Conservation (phyloP, 2,329 filamentous ascomycete genomes). For the Orbilia quercus region DNA sequence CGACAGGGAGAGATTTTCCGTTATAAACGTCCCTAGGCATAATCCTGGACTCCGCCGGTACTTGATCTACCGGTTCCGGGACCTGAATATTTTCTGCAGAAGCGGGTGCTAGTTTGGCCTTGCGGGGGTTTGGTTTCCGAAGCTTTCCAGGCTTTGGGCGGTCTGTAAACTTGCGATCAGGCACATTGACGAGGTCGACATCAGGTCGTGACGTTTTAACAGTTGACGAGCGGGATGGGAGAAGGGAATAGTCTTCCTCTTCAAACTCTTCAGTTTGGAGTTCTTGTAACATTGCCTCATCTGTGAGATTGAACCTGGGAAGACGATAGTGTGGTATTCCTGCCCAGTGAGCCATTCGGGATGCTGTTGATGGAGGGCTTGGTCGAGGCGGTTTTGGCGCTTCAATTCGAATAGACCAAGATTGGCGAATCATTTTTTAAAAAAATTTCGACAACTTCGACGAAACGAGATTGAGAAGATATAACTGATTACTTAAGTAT, state of each 20-base stretch:
- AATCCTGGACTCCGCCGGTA: conserved; percentile 3
- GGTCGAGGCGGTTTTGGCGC: conserved; percentile 43
- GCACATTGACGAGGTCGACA: conserved; percentile 37
- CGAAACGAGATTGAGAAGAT: background rate
- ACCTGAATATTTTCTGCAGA: background rate
- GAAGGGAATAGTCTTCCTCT: conserved; percentile 42
- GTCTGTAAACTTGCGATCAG: conserved; percentile 35
- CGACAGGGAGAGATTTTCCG: conserved; percentile 27
- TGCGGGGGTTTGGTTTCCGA: conserved; percentile 27
- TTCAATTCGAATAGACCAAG: conserved; percentile 54
- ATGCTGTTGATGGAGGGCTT: conserved; percentile 27
- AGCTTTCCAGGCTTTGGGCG: conserved; percentile 39
- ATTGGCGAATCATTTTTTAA: conserved; percentile 40
- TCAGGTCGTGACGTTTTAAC: conserved; percentile 34
- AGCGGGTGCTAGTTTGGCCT: conserved; percentile 4
- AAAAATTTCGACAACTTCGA: too few relatives aligned
- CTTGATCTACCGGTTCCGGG: background rate
- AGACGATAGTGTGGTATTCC: conserved; percentile 52
- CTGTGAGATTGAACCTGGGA: conserved; percentile 48
- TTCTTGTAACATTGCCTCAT: conserved; percentile 50
- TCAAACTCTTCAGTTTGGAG: conserved; percentile 48
- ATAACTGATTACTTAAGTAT: too few relatives aligned
- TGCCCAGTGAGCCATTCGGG: conserved; percentile 46
- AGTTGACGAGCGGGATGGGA: conserved; percentile 36
- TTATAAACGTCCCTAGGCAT: conserved; percentile 12